Percentiles rank a stretch among this genome's conserved stretches.
phyloP scores from a whole-genome alignment of 371 early-diverging fungal genomes.

The Dentiscutata heterogama region DNA sequence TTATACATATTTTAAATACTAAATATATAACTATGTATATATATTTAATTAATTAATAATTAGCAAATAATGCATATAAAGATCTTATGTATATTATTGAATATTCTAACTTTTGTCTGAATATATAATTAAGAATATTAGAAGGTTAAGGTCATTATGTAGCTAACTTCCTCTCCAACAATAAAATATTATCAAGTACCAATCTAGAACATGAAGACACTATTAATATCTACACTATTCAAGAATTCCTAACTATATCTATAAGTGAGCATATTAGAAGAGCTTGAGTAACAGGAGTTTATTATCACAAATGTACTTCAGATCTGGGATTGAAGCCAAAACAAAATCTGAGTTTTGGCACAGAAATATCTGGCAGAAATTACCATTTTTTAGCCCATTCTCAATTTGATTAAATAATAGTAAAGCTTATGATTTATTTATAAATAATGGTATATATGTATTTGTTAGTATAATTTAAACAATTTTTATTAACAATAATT shows the following conservation, averaged over 20 bases:
- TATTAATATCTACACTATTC: neutral
- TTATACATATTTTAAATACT: neutral
- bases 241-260: neutral
- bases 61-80: neutral
- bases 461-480: too few relatives aligned
- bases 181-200: neutral
- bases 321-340: neutral
- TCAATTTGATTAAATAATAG: neutral
- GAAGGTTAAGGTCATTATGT: neutral
- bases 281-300: neutral
- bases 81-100: neutral
- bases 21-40: neutral
- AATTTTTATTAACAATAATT: neutral
- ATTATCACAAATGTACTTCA: neutral
- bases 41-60: neutral
- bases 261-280: neutral
- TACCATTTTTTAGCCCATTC: neutral
- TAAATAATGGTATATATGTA: too few relatives aligned
- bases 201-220: neutral
- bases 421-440: neutral
- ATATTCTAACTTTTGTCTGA: neutral
- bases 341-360: constrained; percentile 28
- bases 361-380: neutral
- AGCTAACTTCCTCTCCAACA: neutral
- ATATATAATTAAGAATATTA: neutral